Evolutionary conservation across 2,329 filamentous ascomycete genomes (phyloP).

Genomic region (Epichloe sylvatica): DNA sequence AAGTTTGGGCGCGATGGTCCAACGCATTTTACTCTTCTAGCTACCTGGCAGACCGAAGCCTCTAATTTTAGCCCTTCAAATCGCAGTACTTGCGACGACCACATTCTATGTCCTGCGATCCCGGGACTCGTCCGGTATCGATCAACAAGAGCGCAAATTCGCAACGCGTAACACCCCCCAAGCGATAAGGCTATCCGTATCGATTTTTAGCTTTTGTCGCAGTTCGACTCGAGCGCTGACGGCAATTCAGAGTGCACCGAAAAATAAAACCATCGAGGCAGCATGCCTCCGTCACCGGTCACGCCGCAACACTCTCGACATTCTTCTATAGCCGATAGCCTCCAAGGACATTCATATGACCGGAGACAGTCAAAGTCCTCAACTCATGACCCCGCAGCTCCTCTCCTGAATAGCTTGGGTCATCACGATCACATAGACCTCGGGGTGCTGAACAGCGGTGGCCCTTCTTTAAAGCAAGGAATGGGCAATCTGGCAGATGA

Average conservation of each 20-base stretch:
- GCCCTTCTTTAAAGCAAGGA: constrained; percentile 35
- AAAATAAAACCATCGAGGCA: not conserved
- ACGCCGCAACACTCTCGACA: constrained; percentile 47
- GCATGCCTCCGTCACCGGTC: constrained; percentile 4
- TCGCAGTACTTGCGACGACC: not conserved
- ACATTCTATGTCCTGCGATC: not conserved
- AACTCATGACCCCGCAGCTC: constrained; percentile 34
- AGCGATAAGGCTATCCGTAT: not conserved
- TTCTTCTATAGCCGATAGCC: constrained; percentile 39
- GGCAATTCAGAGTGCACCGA: not conserved
- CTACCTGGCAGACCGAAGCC: not conserved
- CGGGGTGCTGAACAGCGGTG: constrained; percentile 29
- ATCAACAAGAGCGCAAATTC: not conserved
- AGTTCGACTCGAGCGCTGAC: not conserved
- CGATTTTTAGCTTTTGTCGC: not conserved
- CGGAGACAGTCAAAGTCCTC: constrained; percentile 39
- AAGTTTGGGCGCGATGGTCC: too few species aligned
- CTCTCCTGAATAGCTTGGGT: constrained; percentile 34
- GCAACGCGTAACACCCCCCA: not conserved
- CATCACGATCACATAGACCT: constrained; percentile 35
- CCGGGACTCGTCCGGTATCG: not conserved
- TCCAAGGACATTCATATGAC: constrained; percentile 29
- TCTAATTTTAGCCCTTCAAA: not conserved
- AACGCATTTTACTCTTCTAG: too few species aligned
- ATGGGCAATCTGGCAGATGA: constrained; percentile 72